Evolutionary conservation across 352 stramenopile genomes (phyloP).

Genomic region (Globisporangium paddicum): DNA sequence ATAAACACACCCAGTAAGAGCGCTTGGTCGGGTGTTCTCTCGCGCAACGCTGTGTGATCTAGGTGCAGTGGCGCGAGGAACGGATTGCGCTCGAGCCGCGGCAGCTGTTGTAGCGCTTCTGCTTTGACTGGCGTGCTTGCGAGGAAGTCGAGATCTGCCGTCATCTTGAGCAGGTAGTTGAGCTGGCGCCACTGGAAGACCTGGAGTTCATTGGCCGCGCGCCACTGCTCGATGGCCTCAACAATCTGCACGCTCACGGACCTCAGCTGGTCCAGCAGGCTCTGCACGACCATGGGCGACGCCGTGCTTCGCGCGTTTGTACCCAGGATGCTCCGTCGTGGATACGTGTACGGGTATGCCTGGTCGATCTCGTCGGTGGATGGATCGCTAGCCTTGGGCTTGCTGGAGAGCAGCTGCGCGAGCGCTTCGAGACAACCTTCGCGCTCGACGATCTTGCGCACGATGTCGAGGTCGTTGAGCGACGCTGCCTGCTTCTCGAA

Average conservation of each 20-base stretch:
- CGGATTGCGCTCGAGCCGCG: slow-evolving; percentile 55
- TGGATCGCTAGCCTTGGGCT: background rate
- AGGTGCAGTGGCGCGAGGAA: slow-evolving; percentile 56
- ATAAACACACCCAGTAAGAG: slow-evolving; percentile 34
- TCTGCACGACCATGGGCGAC: slow-evolving; percentile 57
- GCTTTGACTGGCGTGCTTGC: slow-evolving; percentile 20
- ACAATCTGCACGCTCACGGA: slow-evolving; percentile 59
- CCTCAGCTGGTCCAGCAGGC: slow-evolving; percentile 60
- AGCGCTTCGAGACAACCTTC: slow-evolving; percentile 77
- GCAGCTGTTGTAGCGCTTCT: slow-evolving; percentile 36
- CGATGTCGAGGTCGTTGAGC: slow-evolving; percentile 52
- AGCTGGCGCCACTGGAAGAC: slow-evolving; percentile 71
- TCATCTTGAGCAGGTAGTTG: slow-evolving; percentile 84
- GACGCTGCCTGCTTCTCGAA: slow-evolving; percentile 34
- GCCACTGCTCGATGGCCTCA: slow-evolving; percentile 65
- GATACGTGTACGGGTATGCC: slow-evolving; percentile 21
- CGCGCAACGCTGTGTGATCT: slow-evolving; percentile 43
- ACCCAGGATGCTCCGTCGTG: background rate
- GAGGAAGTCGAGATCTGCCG: slow-evolving; percentile 55
- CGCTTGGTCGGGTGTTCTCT: slow-evolving; percentile 19
- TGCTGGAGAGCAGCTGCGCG: slow-evolving; percentile 38
- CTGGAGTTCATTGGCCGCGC: slow-evolving; percentile 17
- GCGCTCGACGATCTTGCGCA: slow-evolving; percentile 76
- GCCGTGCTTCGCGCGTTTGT: slow-evolving; percentile 12
- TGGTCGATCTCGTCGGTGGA: slow-evolving; percentile 9